Evolutionary conservation across 306 rosid genomes (phyloP), one percentile per base, ranked within the genome.

Genomic region (Prunus campanulata): DNA sequence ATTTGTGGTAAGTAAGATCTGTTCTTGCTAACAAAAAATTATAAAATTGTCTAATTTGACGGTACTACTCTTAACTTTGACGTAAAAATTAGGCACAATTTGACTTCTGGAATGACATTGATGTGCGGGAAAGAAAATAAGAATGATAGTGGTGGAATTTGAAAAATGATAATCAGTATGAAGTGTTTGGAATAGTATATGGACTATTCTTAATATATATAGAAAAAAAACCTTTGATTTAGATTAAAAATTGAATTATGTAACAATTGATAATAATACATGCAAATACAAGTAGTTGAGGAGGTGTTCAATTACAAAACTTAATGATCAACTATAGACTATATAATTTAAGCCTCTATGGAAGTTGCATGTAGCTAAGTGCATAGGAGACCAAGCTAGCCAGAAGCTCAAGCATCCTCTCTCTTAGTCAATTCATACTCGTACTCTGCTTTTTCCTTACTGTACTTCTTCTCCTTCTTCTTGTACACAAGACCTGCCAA

Each of bases 401-500:
- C 6, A 55, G 60, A 20, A 24, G n/a, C 29, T 27, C 9, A 27
- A 35, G 29, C 10, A 19, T 67, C 68, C 67, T 42, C 56, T 29
- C 77, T 24, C 55, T 61, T 73, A 19, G 77, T 30, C 68, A 59
- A 27, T 46, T 73, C 55, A 19, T 73, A 73, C 35, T 73, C 68
- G 32, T 59, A 35, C 13, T 70, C 63, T 51, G 30, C 2, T 30
- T 5, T 70, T 51, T 63, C 14, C 25, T 51, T 51, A 32, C 6
- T 47, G 2, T 51, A 16, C 74, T 71, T 70, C 71, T 76, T 67
- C 71, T 71, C 66, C 71, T 76, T 67, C 62, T 47, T 80, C 29
- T 61, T 70, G 78, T 12, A 80, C 69, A 52, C 65, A 19, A 78
- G 68, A 16, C 75, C 85, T 61, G 82, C 87, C 77, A 86, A 78